Percentiles rank a stretch among this genome's conserved stretches.
Conservation (phyloP, 768 basidiomycete genomes). For the Holtermannia corniformis region DNA sequence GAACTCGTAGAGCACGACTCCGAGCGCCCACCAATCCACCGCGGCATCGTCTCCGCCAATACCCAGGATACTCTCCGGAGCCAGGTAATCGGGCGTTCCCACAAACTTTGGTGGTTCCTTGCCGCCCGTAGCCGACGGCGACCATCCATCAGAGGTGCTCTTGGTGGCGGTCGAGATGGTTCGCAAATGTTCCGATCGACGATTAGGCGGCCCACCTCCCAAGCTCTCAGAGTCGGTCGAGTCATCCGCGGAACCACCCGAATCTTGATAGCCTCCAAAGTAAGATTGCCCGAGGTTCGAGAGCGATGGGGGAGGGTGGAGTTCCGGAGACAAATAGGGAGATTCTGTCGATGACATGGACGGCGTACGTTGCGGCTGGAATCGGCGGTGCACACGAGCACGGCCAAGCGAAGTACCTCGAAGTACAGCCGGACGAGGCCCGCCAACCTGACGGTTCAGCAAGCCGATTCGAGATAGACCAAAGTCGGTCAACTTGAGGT, state of each 20-base stretch:
- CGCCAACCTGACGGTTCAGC: conserved; percentile 75
- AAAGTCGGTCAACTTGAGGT: conserved; percentile 96
- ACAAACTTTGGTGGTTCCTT: conserved; percentile 85
- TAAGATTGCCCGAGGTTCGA: conserved; percentile 38
- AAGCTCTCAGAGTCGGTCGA: conserved; percentile 70
- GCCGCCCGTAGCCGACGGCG: conserved; percentile 46
- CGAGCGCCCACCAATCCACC: conserved; percentile 99
- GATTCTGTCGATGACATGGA: conserved; percentile 35
- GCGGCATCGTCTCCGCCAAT: conserved; percentile 87
- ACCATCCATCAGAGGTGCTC: conserved; percentile 24
- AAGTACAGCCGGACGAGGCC: conserved; percentile 35
- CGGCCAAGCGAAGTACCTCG: conserved; percentile 27
- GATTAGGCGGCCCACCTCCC: conserved; percentile 14
- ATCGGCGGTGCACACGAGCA: conserved; percentile 45
- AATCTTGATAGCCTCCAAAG: conserved; percentile 29
- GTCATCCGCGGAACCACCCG: conserved; percentile 48
- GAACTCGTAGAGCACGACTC: conserved; percentile 97
- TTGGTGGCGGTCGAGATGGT: conserved; percentile 16
- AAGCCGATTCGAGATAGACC: conserved; percentile 94
- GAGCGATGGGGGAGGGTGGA: conserved; percentile 20
- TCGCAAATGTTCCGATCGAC: conserved; percentile 21
- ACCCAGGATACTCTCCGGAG: conserved; percentile 68
- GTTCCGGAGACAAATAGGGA: conserved; percentile 37
- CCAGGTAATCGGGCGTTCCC: conserved; percentile 94
- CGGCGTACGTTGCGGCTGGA: conserved; percentile 13